Conservation (phyloP, 1,139 yeast species). For the Tardiomyces digboiensis region DNA sequence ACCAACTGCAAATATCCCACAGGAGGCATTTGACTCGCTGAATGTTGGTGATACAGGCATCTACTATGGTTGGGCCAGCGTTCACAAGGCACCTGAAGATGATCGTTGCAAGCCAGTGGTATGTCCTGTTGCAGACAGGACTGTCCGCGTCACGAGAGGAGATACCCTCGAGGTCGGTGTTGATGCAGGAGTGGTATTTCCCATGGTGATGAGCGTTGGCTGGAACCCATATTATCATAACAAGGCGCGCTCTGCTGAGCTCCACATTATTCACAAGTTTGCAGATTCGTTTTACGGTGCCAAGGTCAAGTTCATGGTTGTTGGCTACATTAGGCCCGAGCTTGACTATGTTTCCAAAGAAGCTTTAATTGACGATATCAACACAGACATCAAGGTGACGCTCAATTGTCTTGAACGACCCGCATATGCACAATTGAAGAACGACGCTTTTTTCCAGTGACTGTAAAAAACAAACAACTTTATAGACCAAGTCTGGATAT, state of each 20-base stretch:
- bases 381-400: conserved; percentile 68
- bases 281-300: conserved; percentile 74
- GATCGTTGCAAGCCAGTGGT: conserved; percentile 4
- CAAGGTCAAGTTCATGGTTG: conserved; percentile 49
- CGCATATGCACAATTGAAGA: conserved; percentile 22
- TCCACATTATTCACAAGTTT: conserved; percentile 78
- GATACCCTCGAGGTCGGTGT: conserved; percentile 44
- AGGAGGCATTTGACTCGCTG: conserved; percentile 40
- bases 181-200: conserved; percentile 42
- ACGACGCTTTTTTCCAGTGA: conserved; percentile 12
- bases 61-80: conserved; percentile 75
- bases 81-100: conserved; percentile 15
- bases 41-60: conserved; percentile 65
- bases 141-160: conserved; percentile 32
- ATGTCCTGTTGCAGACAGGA: neutral
- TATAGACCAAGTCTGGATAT: no score
- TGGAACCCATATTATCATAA: conserved; percentile 92
- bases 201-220: conserved; percentile 94
- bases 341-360: conserved; percentile 75
- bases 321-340: conserved; percentile 92
- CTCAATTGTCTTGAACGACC: conserved; percentile 35
- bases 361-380: conserved; percentile 78
- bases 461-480: no score
- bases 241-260: conserved; percentile 66
- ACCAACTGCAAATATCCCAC: conserved; percentile 90